These are phyloP conservation scores for Eimeria praecox DNA, from an alignment of 169 alveolate species.

Conservation along the genomic window DNA sequence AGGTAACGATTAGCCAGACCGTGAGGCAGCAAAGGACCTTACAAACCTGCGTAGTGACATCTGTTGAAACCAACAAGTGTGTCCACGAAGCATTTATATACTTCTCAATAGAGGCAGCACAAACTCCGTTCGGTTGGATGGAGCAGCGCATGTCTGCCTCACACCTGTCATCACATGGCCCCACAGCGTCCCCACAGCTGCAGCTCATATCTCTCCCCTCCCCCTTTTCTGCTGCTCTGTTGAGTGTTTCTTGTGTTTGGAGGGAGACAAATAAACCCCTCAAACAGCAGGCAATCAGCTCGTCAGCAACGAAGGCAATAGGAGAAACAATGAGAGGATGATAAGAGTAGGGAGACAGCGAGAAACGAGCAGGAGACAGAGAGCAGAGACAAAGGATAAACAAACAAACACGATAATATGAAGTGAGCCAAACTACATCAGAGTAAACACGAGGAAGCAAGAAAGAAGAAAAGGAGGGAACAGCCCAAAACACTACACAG, in stretches of 20 bases:
- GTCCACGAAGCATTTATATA: constrained; percentile 19
- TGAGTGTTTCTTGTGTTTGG: too few relatives aligned
- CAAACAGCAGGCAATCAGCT: background rate
- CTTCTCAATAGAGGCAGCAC: background rate
- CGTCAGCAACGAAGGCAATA: background rate
- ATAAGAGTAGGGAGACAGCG: background rate
- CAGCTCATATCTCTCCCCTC: too few relatives aligned
- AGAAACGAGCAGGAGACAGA: background rate
- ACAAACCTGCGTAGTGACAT: background rate
- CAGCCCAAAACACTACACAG: background rate
- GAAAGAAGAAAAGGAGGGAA: background rate
- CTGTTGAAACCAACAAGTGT: constrained; percentile 19
- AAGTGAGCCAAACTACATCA: background rate
- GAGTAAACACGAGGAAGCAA: background rate
- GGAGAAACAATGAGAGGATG: background rate
- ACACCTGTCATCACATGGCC: constrained; percentile 6
- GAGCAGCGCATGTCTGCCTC: constrained; percentile 36
- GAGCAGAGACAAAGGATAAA: background rate
- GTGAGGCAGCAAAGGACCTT: constrained; percentile 37
- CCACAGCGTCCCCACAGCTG: background rate
- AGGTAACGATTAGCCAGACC: constrained; percentile 18
- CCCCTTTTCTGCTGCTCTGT: too few relatives aligned
- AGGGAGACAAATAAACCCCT: too few relatives aligned
- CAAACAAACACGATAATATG: background rate
- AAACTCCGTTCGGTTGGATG: background rate